Evolutionary conservation across 768 basidiomycete species (phyloP).

Genomic region (Pleurotus tuoliensis): DNA sequence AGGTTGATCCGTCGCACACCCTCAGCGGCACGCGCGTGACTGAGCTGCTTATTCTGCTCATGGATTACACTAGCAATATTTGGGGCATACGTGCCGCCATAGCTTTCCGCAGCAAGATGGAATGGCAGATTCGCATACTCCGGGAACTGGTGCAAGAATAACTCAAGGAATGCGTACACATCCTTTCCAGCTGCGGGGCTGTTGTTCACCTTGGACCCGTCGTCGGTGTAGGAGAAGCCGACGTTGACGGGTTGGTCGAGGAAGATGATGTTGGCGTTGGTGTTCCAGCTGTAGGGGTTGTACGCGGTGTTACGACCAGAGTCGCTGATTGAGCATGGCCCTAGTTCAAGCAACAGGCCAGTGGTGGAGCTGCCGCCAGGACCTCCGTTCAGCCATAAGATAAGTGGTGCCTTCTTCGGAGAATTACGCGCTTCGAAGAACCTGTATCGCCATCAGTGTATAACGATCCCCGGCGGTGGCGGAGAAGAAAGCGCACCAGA

Average conservation of each 20-base stretch:
- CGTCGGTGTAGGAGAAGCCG: conserved; percentile 83
- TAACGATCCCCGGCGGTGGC: background rate
- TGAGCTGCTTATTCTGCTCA: conserved; percentile 65
- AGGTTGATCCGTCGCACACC: conserved; percentile 74
- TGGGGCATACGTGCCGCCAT: conserved; percentile 77
- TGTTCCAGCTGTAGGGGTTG: conserved; percentile 88
- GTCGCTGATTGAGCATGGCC: conserved; percentile 75
- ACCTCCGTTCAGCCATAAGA: conserved; percentile 89
- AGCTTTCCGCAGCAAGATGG: conserved; percentile 81
- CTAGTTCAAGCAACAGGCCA: conserved; percentile 89
- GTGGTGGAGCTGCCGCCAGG: conserved; percentile 69
- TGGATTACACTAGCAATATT: conserved; percentile 83
- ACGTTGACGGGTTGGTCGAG: conserved; percentile 84
- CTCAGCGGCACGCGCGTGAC: conserved; percentile 27
- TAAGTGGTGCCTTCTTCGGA: conserved; percentile 75
- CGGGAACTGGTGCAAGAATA: conserved; percentile 76
- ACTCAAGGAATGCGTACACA: conserved; percentile 79
- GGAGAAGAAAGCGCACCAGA: conserved; percentile 50
- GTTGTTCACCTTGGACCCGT: conserved; percentile 69
- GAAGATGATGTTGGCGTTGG: conserved; percentile 72
- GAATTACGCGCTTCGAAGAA: conserved; percentile 83
- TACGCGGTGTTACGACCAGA: conserved; percentile 63
- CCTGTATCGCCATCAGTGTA: conserved; percentile 33
- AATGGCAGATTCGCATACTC: conserved; percentile 68
- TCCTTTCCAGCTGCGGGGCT: conserved; percentile 88